Base-by-base conservation (phyloP, 805 yeast genomes). In the Candida loeiensis region DNA sequence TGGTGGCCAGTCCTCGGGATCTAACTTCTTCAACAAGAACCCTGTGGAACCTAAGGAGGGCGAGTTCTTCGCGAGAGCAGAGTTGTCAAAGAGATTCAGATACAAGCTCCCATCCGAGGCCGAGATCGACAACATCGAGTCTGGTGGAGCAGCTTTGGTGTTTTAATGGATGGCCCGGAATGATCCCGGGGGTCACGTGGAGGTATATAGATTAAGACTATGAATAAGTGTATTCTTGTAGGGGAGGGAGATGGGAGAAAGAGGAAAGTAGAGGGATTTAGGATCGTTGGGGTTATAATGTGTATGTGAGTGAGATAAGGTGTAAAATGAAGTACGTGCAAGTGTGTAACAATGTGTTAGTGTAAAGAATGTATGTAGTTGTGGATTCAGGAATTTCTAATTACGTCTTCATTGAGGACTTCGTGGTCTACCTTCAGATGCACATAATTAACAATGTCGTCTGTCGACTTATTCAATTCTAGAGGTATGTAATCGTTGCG, bases 101-200 rank as follows among this genome's bases (percentile, higher is more conserved):
- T 85, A 82, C 58, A 66, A 71, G 30, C 65, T 71, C 0, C 71
- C 86, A 18, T 81, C 77, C 30, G 85, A 77, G 14, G 40, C 50
- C 12, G 99, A 91, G 63, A 79, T 84, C 19, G 96, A 85, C 8
- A 75, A 78, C 48, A 78, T 91, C 51, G 76, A 80, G 51, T 72
- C 76, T 39, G 99, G 98, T 41, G 97, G 96, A 50, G 96, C 95
- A 25, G 79, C 73, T 27, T 54, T 73, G 32, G 63, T 77, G 11
- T 74, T 63, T 49, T 77, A 68, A 27, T 27, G 24, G 24, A 21
- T 21, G 24, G 6, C 31, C 31, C 7, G 31, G 31, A 13, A 27
- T 25, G 28, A 25, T 25, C 14, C 11, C 5, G 14, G 28, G 28
- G 9, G 24, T 9, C 6, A 21, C 9, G 9, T 21, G 24, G 9